phyloP scores from a whole-genome alignment of 306 rosid species.

The Cotoneaster glaucophyllus region DNA sequence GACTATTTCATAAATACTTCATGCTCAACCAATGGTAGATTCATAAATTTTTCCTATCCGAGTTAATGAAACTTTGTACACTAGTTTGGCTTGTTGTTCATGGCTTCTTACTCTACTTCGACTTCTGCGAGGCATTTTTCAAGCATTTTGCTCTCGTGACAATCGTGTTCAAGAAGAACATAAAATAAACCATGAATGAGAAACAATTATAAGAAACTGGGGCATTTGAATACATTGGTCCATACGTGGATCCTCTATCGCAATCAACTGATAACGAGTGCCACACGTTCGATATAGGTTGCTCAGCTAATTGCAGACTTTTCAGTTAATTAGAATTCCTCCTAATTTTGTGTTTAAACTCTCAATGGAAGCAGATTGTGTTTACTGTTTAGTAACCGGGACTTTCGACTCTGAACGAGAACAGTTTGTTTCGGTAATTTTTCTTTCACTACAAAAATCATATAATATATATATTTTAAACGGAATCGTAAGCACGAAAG shows the following conservation, averaged over 20 bases:
- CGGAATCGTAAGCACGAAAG: rapidly evolving
- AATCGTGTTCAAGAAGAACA: too few relatives aligned
- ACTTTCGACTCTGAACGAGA: too few relatives aligned
- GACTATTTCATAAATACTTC: too few relatives aligned
- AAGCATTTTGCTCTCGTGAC: too few relatives aligned
- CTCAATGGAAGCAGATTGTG: not conserved
- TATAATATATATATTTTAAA: too few relatives aligned
- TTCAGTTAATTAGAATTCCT: not conserved
- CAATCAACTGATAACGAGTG: not conserved
- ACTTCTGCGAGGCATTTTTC: too few relatives aligned
- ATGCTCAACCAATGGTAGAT: too few relatives aligned
- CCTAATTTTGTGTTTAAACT: not conserved
- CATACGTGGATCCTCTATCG: not conserved
- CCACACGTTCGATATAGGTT: not conserved
- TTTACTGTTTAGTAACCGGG: too few relatives aligned
- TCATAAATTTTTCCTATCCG: too few relatives aligned
- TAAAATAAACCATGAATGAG: not conserved
- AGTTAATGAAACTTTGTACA: not conserved
- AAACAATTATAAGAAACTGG: not conserved
- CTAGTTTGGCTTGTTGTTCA: not conserved
- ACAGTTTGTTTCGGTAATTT: too few relatives aligned
- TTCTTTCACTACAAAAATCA: too few relatives aligned
- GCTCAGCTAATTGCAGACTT: not conserved
- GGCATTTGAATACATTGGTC: not conserved
- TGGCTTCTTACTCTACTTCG: too few relatives aligned